Conservation (phyloP, 192 early-diverging fungal genomes). For the Chytriomyces sp. region DNA sequence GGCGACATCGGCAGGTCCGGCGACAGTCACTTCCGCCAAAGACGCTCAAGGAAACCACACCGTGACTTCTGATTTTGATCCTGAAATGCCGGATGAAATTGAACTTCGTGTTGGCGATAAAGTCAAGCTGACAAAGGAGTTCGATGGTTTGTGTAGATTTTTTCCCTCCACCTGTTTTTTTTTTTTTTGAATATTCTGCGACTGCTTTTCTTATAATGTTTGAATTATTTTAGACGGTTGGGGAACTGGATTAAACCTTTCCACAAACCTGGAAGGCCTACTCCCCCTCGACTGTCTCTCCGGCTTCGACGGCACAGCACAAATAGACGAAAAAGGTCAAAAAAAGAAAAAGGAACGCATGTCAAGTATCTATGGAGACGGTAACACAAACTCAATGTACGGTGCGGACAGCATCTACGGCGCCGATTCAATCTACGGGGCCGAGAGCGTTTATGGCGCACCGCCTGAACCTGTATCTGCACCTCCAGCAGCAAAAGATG, state of each 20-base stretch:
- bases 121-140: slow-evolving; percentile 10
- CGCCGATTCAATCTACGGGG: slow-evolving; percentile 3
- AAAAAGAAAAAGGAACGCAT: slow-evolving; percentile 10
- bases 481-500: neutral
- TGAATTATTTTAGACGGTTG: slow-evolving; percentile 22
- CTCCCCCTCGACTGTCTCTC: slow-evolving; percentile 30
- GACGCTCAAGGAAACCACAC: neutral
- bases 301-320: neutral
- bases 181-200: neutral
- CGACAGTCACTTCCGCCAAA: neutral
- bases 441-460: neutral
- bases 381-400: slow-evolving; percentile 17
- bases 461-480: too few species aligned
- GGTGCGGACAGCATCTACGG: neutral
- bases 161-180: neutral
- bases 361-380: neutral
- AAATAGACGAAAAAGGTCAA: slow-evolving; percentile 2
- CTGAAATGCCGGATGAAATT: slow-evolving; percentile 21
- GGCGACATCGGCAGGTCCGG: too few species aligned
- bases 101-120: slow-evolving; percentile 21
- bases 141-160: slow-evolving; percentile 1
- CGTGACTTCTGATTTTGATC: slow-evolving; percentile 1
- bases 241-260: slow-evolving; percentile 4
- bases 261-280: neutral
- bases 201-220: too few species aligned